Evolutionary conservation across 2,329 filamentous ascomycete genomes (phyloP).

Genomic region (Boeremia exigua): DNA sequence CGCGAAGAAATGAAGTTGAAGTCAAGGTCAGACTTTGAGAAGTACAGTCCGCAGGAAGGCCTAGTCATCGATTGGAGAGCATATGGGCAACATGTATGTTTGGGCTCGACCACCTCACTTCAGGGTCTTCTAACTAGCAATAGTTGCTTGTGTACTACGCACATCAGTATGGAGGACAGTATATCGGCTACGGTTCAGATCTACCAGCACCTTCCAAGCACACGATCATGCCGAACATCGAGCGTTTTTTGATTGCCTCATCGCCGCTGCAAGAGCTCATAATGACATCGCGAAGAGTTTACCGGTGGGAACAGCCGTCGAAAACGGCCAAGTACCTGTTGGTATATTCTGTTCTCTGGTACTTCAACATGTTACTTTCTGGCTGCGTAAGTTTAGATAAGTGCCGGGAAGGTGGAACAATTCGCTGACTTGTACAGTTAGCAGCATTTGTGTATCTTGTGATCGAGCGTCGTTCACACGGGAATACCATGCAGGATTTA

Average conservation of each 20-base stretch:
- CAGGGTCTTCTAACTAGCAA: constrained; percentile 5
- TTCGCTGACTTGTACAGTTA: constrained; percentile 18
- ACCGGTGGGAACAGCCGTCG: constrained; percentile 44
- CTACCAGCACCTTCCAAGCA: constrained; percentile 40
- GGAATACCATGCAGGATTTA: constrained; percentile 33
- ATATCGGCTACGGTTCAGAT: constrained; percentile 43
- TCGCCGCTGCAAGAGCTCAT: constrained; percentile 45
- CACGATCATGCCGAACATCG: constrained; percentile 43
- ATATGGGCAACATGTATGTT: constrained; percentile 35
- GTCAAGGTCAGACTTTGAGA: constrained; percentile 30
- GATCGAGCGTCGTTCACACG: constrained; percentile 24
- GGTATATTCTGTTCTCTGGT: constrained; percentile 36
- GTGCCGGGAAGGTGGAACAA: neutral
- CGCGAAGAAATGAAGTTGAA: constrained; percentile 25
- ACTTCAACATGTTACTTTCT: constrained; percentile 35
- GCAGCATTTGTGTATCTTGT: constrained; percentile 33
- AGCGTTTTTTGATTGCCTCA: constrained; percentile 48
- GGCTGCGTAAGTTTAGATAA: constrained; percentile 26
- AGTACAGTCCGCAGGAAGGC: constrained; percentile 22
- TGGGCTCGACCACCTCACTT: neutral
- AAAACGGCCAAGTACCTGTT: constrained; percentile 40
- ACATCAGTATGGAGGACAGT: constrained; percentile 46
- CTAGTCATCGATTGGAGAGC: constrained; percentile 38
- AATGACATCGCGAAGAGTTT: constrained; percentile 44
- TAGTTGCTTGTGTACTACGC: constrained; percentile 40